Evolutionary conservation across 805 yeast species (phyloP), one percentile per base, ranked within the genome.

Genomic region (Zygotorulaspora danielsina): DNA sequence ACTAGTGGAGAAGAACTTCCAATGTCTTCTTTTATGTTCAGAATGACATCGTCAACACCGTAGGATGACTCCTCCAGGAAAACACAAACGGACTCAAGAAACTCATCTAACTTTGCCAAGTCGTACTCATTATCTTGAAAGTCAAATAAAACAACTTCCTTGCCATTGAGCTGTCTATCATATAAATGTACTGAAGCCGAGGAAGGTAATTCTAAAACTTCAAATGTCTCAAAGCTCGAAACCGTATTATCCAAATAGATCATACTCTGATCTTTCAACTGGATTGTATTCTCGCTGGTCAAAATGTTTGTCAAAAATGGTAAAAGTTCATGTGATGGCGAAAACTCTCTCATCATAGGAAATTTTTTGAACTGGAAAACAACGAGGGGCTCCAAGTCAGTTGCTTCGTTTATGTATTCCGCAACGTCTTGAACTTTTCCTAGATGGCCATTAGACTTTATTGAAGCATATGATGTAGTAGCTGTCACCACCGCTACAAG

Each of bases 81-180:
- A 6, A 53, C 30, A 12, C 45, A 46, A 4, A 45, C 45, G 19
- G 52, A 44, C 29, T 58, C 63, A 22, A 59, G 25, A 31, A 53
- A 57, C 27, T 53, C 58, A 37, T 58, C 59, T 19, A 61, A 28
- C 21, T 37, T 38, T 10, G 39, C 34, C 24, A 54, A 34, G 34
- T 57, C 52, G 37, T 59, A 59, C n/a, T 44, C 34, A 6, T 42
- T 25, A n/a, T 37, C 45, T 9, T 44, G 42, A 19, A 61, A 54
- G 18, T 54, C 40, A 34, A 60, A 53, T 38, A 57, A 43, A 22
- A 57, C 38, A 10, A 50, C 38, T 22, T 38, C 33, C 24, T 51
- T 47, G n/a, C 46, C 49, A 11, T 48, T 47, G 15, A 51, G 29
- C 12, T 48, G 37, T 18, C 41, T 34, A 22, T 51, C 49, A 34